These are phyloP conservation scores for Wallemia ichthyophaga DNA, from an alignment of 1,284 basidiomycete species.

Conservation along the genomic window DNA sequence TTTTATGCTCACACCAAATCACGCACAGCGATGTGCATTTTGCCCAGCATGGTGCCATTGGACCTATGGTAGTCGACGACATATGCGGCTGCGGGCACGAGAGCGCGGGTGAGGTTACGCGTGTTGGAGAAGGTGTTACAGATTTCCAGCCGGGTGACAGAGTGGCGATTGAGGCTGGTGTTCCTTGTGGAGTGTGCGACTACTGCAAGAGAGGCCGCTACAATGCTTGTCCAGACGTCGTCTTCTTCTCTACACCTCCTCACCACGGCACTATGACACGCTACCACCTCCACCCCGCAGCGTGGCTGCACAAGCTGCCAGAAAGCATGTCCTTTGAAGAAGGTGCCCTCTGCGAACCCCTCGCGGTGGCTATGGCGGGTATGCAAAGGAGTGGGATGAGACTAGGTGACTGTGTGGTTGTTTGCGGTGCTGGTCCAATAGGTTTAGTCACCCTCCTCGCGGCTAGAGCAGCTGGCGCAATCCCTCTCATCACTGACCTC, in stretches of 20 bases:
- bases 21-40: conserved; percentile 20
- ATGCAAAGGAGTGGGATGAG: conserved; percentile 20
- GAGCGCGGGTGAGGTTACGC: conserved; percentile 19
- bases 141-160: conserved; percentile 12
- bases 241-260: conserved; percentile 21
- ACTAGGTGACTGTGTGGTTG: conserved; percentile 20
- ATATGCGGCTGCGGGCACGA: conserved; percentile 18
- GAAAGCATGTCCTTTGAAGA: conserved; percentile 21
- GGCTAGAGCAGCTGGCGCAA: conserved; percentile 21
- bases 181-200: conserved; percentile 25
- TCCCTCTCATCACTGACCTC: conserved; percentile 24
- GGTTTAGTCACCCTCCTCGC: conserved; percentile 23
- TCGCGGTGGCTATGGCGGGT: conserved; percentile 22
- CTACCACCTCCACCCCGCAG: conserved; percentile 23
- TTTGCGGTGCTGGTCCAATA: conserved; percentile 14
- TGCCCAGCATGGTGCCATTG: conserved; percentile 20
- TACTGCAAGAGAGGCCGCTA: conserved; percentile 14
- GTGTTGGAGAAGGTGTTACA: conserved; percentile 18
- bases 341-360: conserved; percentile 22
- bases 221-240: conserved; percentile 3
- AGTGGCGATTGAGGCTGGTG: conserved; percentile 23
- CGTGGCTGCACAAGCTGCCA: conserved; percentile 24
- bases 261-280: conserved; percentile 20
- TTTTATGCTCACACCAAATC: neutral
- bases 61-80: conserved; percentile 1